Percentiles rank a stretch among this genome's conserved stretches.
Evolutionary conservation across 352 stramenopile genomes (phyloP).

Genomic region (Phytophthora cactorum): DNA sequence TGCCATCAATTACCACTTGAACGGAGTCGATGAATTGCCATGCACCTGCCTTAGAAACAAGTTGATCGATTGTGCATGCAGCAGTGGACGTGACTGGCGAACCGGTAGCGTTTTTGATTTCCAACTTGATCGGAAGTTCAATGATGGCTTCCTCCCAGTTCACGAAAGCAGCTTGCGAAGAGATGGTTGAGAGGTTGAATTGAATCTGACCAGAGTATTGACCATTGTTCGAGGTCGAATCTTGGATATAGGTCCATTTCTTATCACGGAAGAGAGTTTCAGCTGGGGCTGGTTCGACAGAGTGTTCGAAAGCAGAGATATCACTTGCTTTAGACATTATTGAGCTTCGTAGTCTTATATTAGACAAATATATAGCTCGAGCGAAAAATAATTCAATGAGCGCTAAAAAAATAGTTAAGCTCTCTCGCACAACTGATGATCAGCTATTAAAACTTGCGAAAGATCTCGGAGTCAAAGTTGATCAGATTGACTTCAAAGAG

Average conservation of each 20-base stretch:
- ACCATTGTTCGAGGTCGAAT: constrained; percentile 5
- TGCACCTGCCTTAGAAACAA: too few species aligned
- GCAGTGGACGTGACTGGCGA: too few species aligned
- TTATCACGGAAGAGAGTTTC: constrained; percentile 7
- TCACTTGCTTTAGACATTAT: constrained; percentile 1
- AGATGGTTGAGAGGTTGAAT: constrained; percentile 8
- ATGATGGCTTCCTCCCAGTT: constrained; percentile 27
- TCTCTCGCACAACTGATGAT: background rate
- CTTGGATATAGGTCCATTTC: constrained; percentile 21
- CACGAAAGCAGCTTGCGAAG: constrained; percentile 19
- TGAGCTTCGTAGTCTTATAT: too few species aligned
- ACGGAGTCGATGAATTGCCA: too few species aligned
- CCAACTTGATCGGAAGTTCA: constrained; percentile 17
- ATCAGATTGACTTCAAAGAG: constrained; percentile 6
- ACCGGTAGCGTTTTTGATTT: too few species aligned
- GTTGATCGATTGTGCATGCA: too few species aligned
- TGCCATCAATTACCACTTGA: too few species aligned
- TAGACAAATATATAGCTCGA: background rate
- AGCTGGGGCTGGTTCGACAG: constrained; percentile 3
- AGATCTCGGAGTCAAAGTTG: background rate
- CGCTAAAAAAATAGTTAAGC: background rate
- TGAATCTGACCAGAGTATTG: constrained; percentile 23
- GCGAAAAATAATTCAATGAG: background rate
- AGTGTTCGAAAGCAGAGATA: constrained; percentile 12
- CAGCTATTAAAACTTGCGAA: background rate